These are phyloP conservation scores for Acanthamoeba quina DNA, from an alignment of 208 protist genomes.

Conservation along the genomic window DNA sequence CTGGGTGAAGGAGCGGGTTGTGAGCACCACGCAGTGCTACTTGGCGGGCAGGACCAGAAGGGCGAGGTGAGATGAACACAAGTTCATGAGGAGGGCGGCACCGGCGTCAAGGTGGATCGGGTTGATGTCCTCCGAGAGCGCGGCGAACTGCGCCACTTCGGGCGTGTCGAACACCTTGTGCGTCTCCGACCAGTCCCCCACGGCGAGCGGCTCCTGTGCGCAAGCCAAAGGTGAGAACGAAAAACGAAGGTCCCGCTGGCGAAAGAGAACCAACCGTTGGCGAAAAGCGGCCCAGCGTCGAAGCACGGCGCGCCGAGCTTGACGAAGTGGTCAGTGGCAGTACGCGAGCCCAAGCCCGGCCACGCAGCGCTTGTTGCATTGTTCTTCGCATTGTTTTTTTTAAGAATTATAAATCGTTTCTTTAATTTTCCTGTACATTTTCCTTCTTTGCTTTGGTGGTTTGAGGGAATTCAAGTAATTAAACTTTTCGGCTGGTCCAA, in stretches of 20 bases:
- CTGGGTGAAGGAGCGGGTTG: neutral
- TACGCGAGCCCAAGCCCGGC: neutral
- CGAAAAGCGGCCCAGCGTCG: neutral
- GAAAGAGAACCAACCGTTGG: neutral
- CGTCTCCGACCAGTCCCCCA: constrained; percentile 40
- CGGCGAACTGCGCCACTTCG: constrained; percentile 21
- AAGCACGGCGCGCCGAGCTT: neutral
- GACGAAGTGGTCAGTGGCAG: neutral
- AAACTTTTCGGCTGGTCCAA: too few relatives aligned
- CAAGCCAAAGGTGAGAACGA: neutral
- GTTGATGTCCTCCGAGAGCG: constrained; percentile 50
- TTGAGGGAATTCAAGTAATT: neutral
- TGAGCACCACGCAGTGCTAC: neutral
- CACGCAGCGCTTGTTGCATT: too few relatives aligned
- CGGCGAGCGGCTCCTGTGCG: neutral
- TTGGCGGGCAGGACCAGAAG: neutral
- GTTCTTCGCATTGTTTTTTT: too few relatives aligned
- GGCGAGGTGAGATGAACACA: neutral
- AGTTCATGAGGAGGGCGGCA: neutral
- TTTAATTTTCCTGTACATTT: too few relatives aligned
- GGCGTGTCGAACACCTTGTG: neutral
- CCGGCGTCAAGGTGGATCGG: constrained; percentile 21
- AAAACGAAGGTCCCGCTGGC: neutral
- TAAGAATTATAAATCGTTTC: too few relatives aligned
- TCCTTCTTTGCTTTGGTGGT: neutral